These are phyloP conservation scores for Scedosporium minutisporum DNA, from an alignment of 2,329 filamentous ascomycete genomes.

Conservation along the genomic window DNA sequence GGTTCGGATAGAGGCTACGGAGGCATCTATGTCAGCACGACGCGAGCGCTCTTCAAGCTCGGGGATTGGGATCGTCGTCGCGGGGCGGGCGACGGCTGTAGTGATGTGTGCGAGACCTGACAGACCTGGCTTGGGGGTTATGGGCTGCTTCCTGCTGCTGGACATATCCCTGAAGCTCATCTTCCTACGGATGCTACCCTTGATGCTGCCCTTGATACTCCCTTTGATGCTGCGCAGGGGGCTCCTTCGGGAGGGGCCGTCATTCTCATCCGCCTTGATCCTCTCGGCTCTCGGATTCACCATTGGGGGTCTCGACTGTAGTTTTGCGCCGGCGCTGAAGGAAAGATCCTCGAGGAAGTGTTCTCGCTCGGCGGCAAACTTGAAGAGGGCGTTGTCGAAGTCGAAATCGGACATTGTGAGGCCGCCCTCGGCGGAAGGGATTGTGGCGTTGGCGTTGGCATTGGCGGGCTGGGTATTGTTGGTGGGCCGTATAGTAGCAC, in stretches of 20 bases:
- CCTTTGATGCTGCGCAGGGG: conserved; percentile 58
- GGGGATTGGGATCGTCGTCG: neutral
- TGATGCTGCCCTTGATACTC: conserved; percentile 71
- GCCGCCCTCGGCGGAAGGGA: neutral
- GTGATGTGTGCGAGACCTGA: conserved; percentile 6
- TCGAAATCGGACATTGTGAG: conserved; percentile 54
- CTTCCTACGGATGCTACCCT: conserved; percentile 85
- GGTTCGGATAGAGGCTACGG: conserved; percentile 56
- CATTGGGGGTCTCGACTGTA: conserved; percentile 59
- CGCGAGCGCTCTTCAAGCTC: neutral
- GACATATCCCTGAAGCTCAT: conserved; percentile 94
- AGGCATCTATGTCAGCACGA: conserved; percentile 5
- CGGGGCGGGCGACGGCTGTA: conserved; percentile 1
- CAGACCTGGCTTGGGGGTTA: conserved; percentile 61
- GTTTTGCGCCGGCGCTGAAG: conserved; percentile 74
- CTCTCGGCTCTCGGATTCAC: conserved; percentile 73
- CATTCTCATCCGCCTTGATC: conserved; percentile 64
- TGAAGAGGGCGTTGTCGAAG: conserved; percentile 85
- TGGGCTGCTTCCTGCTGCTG: conserved; percentile 81
- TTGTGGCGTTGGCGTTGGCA: neutral
- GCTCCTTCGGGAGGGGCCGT: conserved; percentile 41
- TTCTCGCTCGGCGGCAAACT: conserved; percentile 92
- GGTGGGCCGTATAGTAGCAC: conserved; percentile 49
- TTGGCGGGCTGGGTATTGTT: conserved; percentile 12
- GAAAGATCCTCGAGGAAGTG: conserved; percentile 87